Evolutionary conservation across 2,329 filamentous ascomycete genomes (phyloP), one percentile per base, ranked within the genome.

Genomic region (Fusarium setosum): DNA sequence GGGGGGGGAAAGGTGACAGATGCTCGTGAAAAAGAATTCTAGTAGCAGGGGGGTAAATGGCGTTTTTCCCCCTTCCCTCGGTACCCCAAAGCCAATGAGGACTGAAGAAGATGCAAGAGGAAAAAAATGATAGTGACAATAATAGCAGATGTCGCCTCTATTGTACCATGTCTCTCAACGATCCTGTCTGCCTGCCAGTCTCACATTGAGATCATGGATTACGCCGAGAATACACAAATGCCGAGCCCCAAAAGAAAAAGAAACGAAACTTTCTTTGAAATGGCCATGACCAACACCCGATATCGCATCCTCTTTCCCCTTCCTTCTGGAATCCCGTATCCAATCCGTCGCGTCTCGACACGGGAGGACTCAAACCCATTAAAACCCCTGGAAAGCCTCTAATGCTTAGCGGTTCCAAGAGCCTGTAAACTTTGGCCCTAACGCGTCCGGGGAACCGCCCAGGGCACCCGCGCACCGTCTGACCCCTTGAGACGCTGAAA

Each of bases 371-470:
- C n/a, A 15, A 23, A 20, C 55, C 64, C 63, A 67, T 67, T 67
- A 67, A 67, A 67, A 37, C 59, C 63, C 64, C 60, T 67, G 63
- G 41, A 56, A 51, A 48, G 35, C 48, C 29, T 55, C 35, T 37
- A 40, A 56, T 61, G 50, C 56, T 61, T 65, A 67, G 63, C 48
- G 60, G 41, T 67, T 58, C 53, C 53, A 59, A 42, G 37, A 66
- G 40, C 44, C 18, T 34, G 49, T 66, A 51, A 54, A 44, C 35
- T 59, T 66, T 56, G 49, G 41, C 54, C 42, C 64, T 65, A 65
- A 68, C 47, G 44, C 60, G 53, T 29, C 60, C 64, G 64, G 60
- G 64, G 60, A 67, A 52, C 38, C 60, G 37, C 29, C 37, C 54
- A 67, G 37, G 54, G 45, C 42, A 62, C 20, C 60, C 64, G 64